Evolutionary conservation across 306 rosid genomes (phyloP), one percentile per base, ranked within the genome.

Genomic region (Cucurbita ficifolia): DNA sequence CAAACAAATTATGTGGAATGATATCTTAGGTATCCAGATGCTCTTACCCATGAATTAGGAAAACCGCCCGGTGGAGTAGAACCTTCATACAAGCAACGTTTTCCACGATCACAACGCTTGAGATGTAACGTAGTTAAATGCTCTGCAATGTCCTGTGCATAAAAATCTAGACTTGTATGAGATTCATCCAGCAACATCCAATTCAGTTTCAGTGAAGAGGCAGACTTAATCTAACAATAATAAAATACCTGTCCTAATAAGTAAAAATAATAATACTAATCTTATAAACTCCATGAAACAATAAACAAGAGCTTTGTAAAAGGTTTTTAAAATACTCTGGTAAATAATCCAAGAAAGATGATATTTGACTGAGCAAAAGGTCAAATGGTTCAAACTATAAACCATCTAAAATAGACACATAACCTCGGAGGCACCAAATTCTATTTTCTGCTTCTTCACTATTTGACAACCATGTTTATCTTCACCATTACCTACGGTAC

Each of bases 31-130:
- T 9, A 73, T 50, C 8, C 73, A 69, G 58, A 74, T 72, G 43
- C 58, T 80, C 79, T 84, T 91, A 95, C 97, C 99, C 99, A 95
- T 77, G 88, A 84, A 84, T 89, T 95, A 51, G 99, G 99, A 83
- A 88, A 95, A 55, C 97, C 96, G 17, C 80, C 97, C 45, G 99
- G 96, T 0, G 99, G 96, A 73, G 97, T 89, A 78, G 99, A 88
- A 59, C 99, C 99, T 85, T 91, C 99, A 43, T 91, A 95, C 76
- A 95, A 78, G 84, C 99, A 95, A 51, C 96, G 96, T 75, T 95
- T 95, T 69, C 99, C 99, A 55, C 97, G 99, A 2, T 96, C 86
- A 80, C 97, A 95, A 14, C 96, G 91, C 78, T 87, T 88, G 45
- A 95, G 90, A 76, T 95, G 79, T 76, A 89, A 71, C 24, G 97